Base-by-base conservation (phyloP, 1,284 basidiomycete genomes). In the Ceratobasidium sp. region DNA sequence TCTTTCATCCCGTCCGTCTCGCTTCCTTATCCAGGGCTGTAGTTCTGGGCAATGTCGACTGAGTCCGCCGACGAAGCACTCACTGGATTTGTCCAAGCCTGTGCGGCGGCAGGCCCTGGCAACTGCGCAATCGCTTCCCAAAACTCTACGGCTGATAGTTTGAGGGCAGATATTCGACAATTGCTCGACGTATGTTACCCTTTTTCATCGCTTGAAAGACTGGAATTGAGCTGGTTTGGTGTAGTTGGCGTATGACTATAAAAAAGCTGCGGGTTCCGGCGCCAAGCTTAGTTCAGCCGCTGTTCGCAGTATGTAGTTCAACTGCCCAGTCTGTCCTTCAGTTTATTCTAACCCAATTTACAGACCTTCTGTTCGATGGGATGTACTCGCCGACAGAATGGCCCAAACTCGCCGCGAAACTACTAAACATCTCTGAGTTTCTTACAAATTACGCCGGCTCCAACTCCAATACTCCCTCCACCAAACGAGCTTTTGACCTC, bases 341-440 rank as follows among this genome's bases (percentile, higher is more conserved):
- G 4, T 22, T 5, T 43, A 37, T 44, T 40, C 22, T 51, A 43
- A 68, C 25, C 7, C 13, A 13, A 22, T 40, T 61, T 40, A n/a
- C 54, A 76, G 76, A 25, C 17, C 9, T 40, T 13, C 32, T 77
- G 17, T 66, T 77, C 49, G 13, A 52, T 3, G 61, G 43, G 17
- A 77, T 77, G 76, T 67, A 76, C 37, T 15, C n/a, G 5, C 76
- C 76, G n/a, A 77, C 29, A 25, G 1, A 40, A 32, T 77, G 75
- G 76, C 76, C 75, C 5, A 37, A 25, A 11, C 73, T 77, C 1
- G 75, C 76, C 4, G 49, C 34, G n/a, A 29, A 37, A 7, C 29
- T 77, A n/a, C n/a, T 37, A n/a, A 25, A 76, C 32, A 25, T 54
- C 22, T 9, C n/a, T 22, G 5, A 54, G 9, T 54, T 54, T 25